phyloP scores from a whole-genome alignment of 192 early-diverging fungal genomes.

The Backusella morwellensis region DNA sequence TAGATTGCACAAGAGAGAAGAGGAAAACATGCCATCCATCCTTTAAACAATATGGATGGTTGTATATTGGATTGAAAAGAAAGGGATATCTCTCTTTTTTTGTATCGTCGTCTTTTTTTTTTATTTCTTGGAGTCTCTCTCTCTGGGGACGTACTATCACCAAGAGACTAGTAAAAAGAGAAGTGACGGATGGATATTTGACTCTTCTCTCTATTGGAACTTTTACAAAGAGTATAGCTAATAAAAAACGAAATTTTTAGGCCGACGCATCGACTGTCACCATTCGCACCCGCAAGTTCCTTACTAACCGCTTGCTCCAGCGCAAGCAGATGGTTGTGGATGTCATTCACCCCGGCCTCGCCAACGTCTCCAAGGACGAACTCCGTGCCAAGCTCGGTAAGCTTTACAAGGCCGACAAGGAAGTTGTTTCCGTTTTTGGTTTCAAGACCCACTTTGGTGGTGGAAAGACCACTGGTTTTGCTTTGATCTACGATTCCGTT shows the following conservation, averaged over 20 bases:
- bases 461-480: conserved; percentile 94
- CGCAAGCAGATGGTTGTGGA: conserved; percentile 98
- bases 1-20: neutral
- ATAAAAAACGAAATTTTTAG: conserved; percentile 8
- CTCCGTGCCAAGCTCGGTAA: conserved; percentile 92
- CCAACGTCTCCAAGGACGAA: conserved; percentile 92
- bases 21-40: neutral
- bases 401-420: conserved; percentile 92
- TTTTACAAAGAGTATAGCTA: neutral
- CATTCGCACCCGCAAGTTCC: conserved; percentile 98
- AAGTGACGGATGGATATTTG: conserved; percentile 11
- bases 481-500: conserved; percentile 92
- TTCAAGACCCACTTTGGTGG: conserved; percentile 97
- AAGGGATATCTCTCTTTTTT: neutral
- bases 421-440: conserved; percentile 90
- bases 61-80: neutral
- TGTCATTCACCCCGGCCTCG: conserved; percentile 90
- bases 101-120: neutral
- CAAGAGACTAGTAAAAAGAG: neutral
- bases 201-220: neutral
- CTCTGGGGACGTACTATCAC: too few species aligned
- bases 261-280: conserved; percentile 71
- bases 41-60: neutral
- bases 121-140: neutral
- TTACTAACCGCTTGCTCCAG: conserved; percentile 97